Evolutionary conservation across 192 early-diverging fungal genomes (phyloP).

Genomic region (Linnemannia exigua): DNA sequence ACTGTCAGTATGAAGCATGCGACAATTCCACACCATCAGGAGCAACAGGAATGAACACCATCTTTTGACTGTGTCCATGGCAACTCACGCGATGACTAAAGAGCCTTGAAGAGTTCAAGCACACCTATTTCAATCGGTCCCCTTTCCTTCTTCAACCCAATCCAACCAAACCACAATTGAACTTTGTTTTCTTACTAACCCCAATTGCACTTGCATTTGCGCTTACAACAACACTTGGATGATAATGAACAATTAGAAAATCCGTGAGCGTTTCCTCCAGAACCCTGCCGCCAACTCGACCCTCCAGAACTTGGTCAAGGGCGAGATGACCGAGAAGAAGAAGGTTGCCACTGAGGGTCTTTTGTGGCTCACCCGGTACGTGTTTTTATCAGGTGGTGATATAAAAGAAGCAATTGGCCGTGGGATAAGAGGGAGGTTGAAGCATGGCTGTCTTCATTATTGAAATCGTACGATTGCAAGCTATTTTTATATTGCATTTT

Average conservation of each 20-base stretch:
- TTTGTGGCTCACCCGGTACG: conserved; percentile 92
- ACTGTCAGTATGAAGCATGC: neutral
- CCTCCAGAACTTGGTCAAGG: conserved; percentile 84
- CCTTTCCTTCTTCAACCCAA: neutral
- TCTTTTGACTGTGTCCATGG: neutral
- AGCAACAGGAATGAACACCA: neutral
- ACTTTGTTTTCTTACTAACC: conserved; percentile 9
- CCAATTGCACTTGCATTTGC: conserved; percentile 13
- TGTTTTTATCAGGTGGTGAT: neutral
- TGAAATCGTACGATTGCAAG: neutral
- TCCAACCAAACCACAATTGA: neutral
- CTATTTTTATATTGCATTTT: conserved; percentile 9
- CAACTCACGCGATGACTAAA: conserved; percentile 8
- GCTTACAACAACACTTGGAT: neutral
- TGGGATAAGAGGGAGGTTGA: neutral
- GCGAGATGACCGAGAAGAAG: conserved; percentile 85
- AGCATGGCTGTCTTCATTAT: neutral
- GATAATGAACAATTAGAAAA: conserved; percentile 77
- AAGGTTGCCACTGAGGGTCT: conserved; percentile 91
- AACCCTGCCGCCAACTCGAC: conserved; percentile 80
- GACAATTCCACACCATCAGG: neutral
- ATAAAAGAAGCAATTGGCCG: neutral
- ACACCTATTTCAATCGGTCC: neutral
- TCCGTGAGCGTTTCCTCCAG: conserved; percentile 78
- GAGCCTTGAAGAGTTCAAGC: neutral